Evolutionary conservation across 1,139 yeast species (phyloP).

Genomic region (Meyerozyma elateridarum): DNA sequence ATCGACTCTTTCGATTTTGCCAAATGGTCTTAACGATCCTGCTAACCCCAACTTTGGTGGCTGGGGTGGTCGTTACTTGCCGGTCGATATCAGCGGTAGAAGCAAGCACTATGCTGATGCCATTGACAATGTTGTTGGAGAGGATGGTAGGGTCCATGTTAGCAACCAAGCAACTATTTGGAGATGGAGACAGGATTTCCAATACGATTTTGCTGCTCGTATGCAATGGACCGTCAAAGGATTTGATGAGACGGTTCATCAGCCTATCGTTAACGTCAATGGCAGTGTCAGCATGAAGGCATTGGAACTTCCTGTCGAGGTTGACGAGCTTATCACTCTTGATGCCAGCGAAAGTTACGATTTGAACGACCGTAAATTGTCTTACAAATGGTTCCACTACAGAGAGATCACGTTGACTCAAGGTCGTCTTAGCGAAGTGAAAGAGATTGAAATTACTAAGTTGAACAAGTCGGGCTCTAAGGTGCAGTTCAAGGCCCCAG

Average conservation of each 20-base stretch:
- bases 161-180: conserved; percentile 21
- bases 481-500: conserved; percentile 14
- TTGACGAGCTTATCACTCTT: conserved; percentile 10
- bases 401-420: conserved; percentile 15
- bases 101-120: conserved; percentile 18
- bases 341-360: conserved; percentile 20
- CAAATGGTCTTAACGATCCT: conserved; percentile 22
- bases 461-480: conserved; percentile 13
- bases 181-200: conserved; percentile 25
- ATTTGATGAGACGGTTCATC: conserved; percentile 16
- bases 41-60: conserved; percentile 21
- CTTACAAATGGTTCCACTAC: conserved; percentile 18
- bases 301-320: conserved; percentile 8
- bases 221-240: conserved; percentile 22
- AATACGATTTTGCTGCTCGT: conserved; percentile 20
- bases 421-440: conserved; percentile 13
- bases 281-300: conserved; percentile 14
- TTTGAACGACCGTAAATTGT: conserved; percentile 13
- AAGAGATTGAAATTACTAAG: conserved; percentile 12
- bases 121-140: conserved; percentile 17
- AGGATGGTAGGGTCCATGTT: conserved; percentile 11
- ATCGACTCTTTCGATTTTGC: conserved; percentile 17
- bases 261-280: conserved; percentile 17
- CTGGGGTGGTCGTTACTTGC: conserved; percentile 24
- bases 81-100: conserved; percentile 13